These are phyloP conservation scores for Chaetomium globosum DNA, from an alignment of 2,329 filamentous ascomycete species.

Conservation along the genomic window DNA sequence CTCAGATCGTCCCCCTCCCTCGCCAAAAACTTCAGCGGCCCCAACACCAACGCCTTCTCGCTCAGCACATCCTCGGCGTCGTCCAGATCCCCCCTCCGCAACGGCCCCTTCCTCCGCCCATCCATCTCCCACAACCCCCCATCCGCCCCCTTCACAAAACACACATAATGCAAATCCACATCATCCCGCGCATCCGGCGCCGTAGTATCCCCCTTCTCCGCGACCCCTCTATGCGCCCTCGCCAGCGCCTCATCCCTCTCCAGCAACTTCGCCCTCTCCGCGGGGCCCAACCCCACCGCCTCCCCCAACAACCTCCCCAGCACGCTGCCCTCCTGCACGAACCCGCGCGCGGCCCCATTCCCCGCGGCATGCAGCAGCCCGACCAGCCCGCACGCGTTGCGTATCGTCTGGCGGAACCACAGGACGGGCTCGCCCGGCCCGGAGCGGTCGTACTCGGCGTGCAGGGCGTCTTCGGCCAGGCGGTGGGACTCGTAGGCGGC, in stretches of 20 bases:
- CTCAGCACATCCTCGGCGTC: slow-evolving; percentile 72
- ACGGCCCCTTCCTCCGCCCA: slow-evolving; percentile 60
- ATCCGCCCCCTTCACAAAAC: slow-evolving; percentile 77
- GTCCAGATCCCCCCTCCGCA: slow-evolving; percentile 57
- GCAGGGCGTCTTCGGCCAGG: slow-evolving; percentile 68
- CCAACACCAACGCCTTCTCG: slow-evolving; percentile 71
- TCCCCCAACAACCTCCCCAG: slow-evolving; percentile 67
- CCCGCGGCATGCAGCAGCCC: slow-evolving; percentile 79
- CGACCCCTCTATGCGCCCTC: slow-evolving; percentile 75
- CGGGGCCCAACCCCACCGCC: slow-evolving; percentile 70
- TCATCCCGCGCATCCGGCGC: slow-evolving; percentile 78
- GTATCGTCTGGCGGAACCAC: slow-evolving; percentile 95
- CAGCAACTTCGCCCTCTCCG: slow-evolving; percentile 69
- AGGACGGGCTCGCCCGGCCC: slow-evolving; percentile 75
- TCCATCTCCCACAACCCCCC: slow-evolving; percentile 66
- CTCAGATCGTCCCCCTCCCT: slow-evolving; percentile 59
- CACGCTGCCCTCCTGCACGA: slow-evolving; percentile 60
- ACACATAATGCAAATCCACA: slow-evolving; percentile 94
- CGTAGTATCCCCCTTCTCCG: slow-evolving; percentile 72
- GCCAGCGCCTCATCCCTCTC: slow-evolving; percentile 78
- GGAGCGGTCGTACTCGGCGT: slow-evolving; percentile 65
- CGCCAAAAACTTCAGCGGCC: slow-evolving; percentile 61
- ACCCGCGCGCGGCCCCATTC: slow-evolving; percentile 73
- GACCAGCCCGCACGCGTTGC: slow-evolving; percentile 90
- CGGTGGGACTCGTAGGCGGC: slow-evolving; percentile 77